Evolutionary conservation across 371 early-diverging fungal genomes (phyloP), one percentile per base, ranked within the genome.

Genomic region (Mycotypha africana): DNA sequence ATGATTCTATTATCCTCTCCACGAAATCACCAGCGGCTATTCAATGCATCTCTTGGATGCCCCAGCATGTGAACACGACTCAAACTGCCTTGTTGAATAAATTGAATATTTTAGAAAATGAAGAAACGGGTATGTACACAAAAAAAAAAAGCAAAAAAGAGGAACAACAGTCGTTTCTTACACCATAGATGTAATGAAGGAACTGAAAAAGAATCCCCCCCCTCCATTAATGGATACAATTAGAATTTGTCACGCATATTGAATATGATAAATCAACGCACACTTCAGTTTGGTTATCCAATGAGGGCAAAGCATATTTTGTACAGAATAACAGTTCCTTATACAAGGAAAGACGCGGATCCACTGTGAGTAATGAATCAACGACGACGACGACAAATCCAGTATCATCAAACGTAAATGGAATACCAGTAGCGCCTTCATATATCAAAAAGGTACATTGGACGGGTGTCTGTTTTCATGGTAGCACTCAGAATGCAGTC

Each of bases 11-110:
- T 3, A 64, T 74, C 9, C 54, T 74, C 38, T 68, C 65, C 11
- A 74, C 75, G 12, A 40, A 56, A 31, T 54, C 57, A 37, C 75
- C 75, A 6, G 43, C 65, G 14, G 75, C 71, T 0, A 62, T 74
- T 21, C 75, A 74, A 44, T 60, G 65, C 37, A 65, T 74, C 22
- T 66, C 75, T 4, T 74, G 75, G 75, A 68, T 68, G 20, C 69
- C 75, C 21, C 70, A 68, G 11, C 64, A 70, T 43, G 60, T 54
- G 4, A 63, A 65, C 45, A 45, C 62, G 33, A 63, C 71, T n/a
- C 66, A 69, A 32, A 70, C 75, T 20, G 21, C 67, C 8, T 31
- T 67, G 3, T 44, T 62, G 16, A 44, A 49, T 28, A 42, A 56
- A 32, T 34, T 67, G 1, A 55, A 42, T 1, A 64, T 70, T 9